Evolutionary conservation across 805 yeast genomes (phyloP).

Genomic region (Teunomyces cretensis): DNA sequence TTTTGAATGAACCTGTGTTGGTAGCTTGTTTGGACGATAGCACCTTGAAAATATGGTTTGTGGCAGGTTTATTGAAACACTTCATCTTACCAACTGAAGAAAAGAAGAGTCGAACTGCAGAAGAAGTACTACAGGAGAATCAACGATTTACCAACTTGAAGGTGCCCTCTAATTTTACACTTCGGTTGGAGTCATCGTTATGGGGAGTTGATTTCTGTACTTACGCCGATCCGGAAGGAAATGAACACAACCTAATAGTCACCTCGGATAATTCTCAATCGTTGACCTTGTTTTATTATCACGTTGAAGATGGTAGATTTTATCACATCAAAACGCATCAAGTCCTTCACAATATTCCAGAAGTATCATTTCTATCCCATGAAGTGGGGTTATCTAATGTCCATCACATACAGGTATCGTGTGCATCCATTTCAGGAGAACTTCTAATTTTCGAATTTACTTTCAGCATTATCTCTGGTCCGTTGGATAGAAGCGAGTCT

Average conservation of each 20-base stretch:
- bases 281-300: constrained; percentile 41
- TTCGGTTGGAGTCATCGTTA: constrained; percentile 45
- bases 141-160: constrained; percentile 19
- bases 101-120: not conserved
- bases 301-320: constrained; percentile 22
- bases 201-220: constrained; percentile 60
- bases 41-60: constrained; percentile 35
- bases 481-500: constrained; percentile 17
- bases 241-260: constrained; percentile 35
- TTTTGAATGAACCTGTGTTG: constrained; percentile 43
- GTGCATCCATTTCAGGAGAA: constrained; percentile 51
- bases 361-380: constrained; percentile 39
- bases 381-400: constrained; percentile 13
- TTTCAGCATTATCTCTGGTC: constrained; percentile 27
- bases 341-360: constrained; percentile 56
- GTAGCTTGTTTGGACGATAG: constrained; percentile 60
- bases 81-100: not conserved
- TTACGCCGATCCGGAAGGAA: constrained; percentile 11
- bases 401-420: constrained; percentile 30
- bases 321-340: constrained; percentile 38
- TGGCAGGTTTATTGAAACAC: not conserved
- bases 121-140: constrained; percentile 3
- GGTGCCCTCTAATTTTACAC: constrained; percentile 23
- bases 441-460: constrained; percentile 37
- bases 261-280: constrained; percentile 56